Evolutionary conservation across 2,329 filamentous ascomycete genomes (phyloP), one percentile per base, ranked within the genome.

Genomic region (Curvularia spicifera): DNA sequence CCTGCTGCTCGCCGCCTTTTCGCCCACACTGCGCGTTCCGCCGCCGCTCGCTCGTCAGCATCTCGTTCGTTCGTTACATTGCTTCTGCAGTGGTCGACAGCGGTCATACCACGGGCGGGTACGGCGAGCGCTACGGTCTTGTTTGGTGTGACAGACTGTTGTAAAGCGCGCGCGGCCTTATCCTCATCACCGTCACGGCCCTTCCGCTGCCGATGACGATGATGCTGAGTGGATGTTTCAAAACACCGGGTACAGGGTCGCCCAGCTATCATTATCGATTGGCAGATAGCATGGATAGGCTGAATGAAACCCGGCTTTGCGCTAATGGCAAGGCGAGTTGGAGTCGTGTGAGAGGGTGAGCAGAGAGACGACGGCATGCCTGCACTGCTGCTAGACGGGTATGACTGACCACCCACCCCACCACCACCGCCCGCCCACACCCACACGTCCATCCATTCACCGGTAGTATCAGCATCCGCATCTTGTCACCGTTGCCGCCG

Each of bases 211-310:
- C 48, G 53, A 66, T 29, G 54, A 57, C 61, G 53, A 64, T 42
- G 56, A 57, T 57, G 58, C 59, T 71, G 67, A 62, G 58, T 71
- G 72, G 48, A 63, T 63, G 71, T 75, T 75, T 76, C 66, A 66
- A 73, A 76, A 76, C 72, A 66, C 63, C 66, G 61, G 60, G 61
- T 59, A 22, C 71, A 71, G 70, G 70, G 68, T 63, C 65, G 43
- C 69, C 59, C 65, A 72, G 70, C 50, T 76, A 76, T 74, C 73
- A 71, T 66, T 54, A 76, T 76, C 73, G 73, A 76, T 76, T 76
- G 73, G 73, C 67, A 67, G 56, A 58, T 58, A 57, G 45, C 68
- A 49, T 53, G 73, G 18, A 71, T 74, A 74, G 71, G 71, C 71
- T 72, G 67, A 67, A 59, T 57, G 51, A 57, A 59, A 18, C 60